Conservation (phyloP, 1,284 basidiomycete species). For the Coniferiporia weirii region DNA sequence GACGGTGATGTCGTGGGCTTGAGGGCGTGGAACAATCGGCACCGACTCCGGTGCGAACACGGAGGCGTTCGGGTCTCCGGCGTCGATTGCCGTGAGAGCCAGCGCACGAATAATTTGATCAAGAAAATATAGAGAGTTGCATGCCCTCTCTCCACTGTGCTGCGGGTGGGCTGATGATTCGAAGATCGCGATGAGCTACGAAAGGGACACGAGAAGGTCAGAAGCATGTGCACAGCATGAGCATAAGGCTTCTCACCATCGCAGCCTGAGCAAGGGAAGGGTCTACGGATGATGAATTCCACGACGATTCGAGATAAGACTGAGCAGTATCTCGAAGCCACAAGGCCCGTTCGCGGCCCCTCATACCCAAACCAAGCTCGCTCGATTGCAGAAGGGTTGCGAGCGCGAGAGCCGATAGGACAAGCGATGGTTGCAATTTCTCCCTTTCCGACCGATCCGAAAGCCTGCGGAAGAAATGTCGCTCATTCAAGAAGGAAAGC, state of each 20-base stretch:
- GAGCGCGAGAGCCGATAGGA: conserved; percentile 63
- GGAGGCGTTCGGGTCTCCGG: conserved; percentile 46
- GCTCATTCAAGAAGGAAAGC: conserved; percentile 60
- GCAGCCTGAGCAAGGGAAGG: conserved; percentile 65
- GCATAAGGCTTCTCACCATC: conserved; percentile 43
- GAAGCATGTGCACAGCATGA: not conserved
- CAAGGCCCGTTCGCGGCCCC: conserved; percentile 48
- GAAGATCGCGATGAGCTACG: conserved; percentile 65
- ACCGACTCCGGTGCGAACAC: conserved; percentile 44
- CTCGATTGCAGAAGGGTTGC: conserved; percentile 71
- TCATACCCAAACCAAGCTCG: conserved; percentile 48
- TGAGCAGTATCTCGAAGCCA: conserved; percentile 53
- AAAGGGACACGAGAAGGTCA: not conserved
- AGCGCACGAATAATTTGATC: conserved; percentile 58
- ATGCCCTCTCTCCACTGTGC: conserved; percentile 49
- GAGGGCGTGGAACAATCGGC: conserved; percentile 36
- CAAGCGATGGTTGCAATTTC: conserved; percentile 61
- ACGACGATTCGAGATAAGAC: conserved; percentile 45
- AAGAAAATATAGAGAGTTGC: conserved; percentile 47
- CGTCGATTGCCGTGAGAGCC: conserved; percentile 52
- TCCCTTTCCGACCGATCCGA: conserved; percentile 43
- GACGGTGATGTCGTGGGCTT: conserved; percentile 25
- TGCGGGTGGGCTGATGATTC: conserved; percentile 68
- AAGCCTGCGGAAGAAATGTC: conserved; percentile 49
- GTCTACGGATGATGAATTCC: conserved; percentile 49